phyloP scores from a whole-genome alignment of 176 grass and related monocot species.

The Aegilops sharonensis region DNA sequence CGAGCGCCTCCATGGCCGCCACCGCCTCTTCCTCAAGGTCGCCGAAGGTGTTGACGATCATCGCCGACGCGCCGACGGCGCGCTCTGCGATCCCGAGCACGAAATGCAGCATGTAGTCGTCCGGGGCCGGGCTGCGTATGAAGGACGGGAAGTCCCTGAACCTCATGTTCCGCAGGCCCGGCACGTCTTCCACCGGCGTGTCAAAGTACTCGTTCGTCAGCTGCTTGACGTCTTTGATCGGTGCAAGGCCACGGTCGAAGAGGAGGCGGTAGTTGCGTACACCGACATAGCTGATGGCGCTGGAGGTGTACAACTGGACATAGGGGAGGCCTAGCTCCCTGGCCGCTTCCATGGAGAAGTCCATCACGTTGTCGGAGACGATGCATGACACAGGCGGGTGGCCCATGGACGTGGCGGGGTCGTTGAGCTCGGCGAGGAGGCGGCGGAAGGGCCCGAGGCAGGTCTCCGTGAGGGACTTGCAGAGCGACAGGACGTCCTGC shows the following conservation, averaged over 20 bases:
- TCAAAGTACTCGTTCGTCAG: constrained; percentile 34
- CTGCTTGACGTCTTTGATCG: constrained; percentile 54
- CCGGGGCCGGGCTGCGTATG: constrained; percentile 20
- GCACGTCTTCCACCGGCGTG: constrained; percentile 51
- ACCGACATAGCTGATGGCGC: constrained; percentile 57
- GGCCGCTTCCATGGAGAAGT: constrained; percentile 53
- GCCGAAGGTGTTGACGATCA: too few relatives aligned
- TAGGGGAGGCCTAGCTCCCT: constrained; percentile 50
- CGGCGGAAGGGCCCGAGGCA: too few relatives aligned
- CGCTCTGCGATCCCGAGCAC: too few relatives aligned
- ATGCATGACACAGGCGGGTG: constrained; percentile 58
- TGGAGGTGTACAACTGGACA: constrained; percentile 65
- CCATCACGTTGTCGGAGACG: constrained; percentile 64
- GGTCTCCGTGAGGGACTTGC: too few relatives aligned
- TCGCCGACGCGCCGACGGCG: too few relatives aligned
- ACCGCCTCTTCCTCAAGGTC: too few relatives aligned
- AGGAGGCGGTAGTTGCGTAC: constrained; percentile 48
- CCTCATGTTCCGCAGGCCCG: constrained; percentile 44
- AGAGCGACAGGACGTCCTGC: too few relatives aligned
- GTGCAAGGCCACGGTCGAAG: constrained; percentile 43
- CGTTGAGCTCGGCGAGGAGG: too few relatives aligned
- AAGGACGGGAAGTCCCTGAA: constrained; percentile 75
- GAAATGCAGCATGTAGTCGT: too few relatives aligned
- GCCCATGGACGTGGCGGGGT: not conserved
- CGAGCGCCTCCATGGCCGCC: too few relatives aligned